Conservation (phyloP, 768 basidiomycete genomes). For the Phallus indusiatus region DNA sequence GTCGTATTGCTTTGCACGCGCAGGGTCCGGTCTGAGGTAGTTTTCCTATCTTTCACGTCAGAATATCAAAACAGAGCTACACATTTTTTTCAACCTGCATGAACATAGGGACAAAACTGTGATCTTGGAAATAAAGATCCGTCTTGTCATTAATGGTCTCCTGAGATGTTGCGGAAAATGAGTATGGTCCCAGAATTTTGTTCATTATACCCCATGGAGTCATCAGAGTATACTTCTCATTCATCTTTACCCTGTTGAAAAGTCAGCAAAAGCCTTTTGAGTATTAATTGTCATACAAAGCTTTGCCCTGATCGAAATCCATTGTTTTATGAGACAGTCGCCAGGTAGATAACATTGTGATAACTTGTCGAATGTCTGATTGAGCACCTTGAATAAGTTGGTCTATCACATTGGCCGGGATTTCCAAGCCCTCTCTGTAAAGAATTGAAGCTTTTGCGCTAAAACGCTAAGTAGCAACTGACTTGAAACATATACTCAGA, state of each 20-base stretch:
- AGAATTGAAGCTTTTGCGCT: not conserved
- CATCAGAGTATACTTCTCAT: slow-evolving; percentile 86
- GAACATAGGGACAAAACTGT: slow-evolving; percentile 88
- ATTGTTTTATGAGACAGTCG: slow-evolving; percentile 72
- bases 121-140: slow-evolving; percentile 95
- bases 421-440: slow-evolving; percentile 80
- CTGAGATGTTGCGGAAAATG: slow-evolving; percentile 74
- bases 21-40: slow-evolving; percentile 79
- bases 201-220: slow-evolving; percentile 90
- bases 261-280: not conserved
- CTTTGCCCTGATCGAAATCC: slow-evolving; percentile 87
- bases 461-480: slow-evolving; percentile 16
- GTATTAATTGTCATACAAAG: slow-evolving; percentile 48
- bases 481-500: slow-evolving; percentile 86
- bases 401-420: slow-evolving; percentile 87
- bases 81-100: slow-evolving; percentile 57
- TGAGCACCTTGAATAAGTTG: slow-evolving; percentile 83
- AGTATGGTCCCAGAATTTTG: slow-evolving; percentile 83
- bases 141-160: slow-evolving; percentile 86
- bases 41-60: slow-evolving; percentile 62
- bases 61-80: not conserved
- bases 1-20: slow-evolving; percentile 42
- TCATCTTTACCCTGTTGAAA: slow-evolving; percentile 62
- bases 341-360: slow-evolving; percentile 99
- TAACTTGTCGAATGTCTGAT: slow-evolving; percentile 92